Evolutionary conservation across 352 stramenopile genomes (phyloP).

Genomic region (Globisporangium cystogenes): DNA sequence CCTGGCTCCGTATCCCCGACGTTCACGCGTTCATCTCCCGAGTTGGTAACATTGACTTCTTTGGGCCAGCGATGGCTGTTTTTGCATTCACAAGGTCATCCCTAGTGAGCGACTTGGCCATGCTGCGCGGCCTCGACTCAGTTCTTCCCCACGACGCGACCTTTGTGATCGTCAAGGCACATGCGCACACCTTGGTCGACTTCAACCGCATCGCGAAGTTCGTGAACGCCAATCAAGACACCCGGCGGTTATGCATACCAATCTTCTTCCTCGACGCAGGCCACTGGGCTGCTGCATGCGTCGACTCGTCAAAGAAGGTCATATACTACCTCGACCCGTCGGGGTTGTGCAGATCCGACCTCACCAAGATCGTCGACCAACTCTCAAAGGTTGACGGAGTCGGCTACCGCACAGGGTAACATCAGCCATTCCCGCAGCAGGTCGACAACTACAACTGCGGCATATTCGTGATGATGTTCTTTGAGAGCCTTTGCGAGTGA

Average conservation of each 20-base stretch:
- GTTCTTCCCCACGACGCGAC: neutral
- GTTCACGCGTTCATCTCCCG: neutral
- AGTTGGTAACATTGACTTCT: neutral
- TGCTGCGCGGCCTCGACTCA: neutral
- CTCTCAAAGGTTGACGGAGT: neutral
- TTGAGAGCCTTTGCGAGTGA: neutral
- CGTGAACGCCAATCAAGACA: neutral
- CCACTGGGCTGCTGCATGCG: neutral
- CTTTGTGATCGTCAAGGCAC: neutral
- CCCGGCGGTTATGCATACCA: neutral
- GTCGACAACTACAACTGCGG: conserved; percentile 1
- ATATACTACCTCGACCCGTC: neutral
- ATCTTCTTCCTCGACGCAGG: neutral
- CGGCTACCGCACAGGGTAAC: neutral
- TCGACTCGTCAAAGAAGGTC: neutral
- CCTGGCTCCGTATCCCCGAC: neutral
- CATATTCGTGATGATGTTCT: neutral
- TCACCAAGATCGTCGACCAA: neutral
- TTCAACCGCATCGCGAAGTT: neutral
- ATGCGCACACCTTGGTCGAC: neutral
- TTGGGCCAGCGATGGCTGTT: neutral
- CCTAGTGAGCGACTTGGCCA: neutral
- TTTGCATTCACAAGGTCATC: neutral
- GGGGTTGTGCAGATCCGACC: neutral
- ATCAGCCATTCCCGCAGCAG: neutral